Conservation (phyloP, 1,139 yeast genomes). For the Sporopachydermia cereana region DNA sequence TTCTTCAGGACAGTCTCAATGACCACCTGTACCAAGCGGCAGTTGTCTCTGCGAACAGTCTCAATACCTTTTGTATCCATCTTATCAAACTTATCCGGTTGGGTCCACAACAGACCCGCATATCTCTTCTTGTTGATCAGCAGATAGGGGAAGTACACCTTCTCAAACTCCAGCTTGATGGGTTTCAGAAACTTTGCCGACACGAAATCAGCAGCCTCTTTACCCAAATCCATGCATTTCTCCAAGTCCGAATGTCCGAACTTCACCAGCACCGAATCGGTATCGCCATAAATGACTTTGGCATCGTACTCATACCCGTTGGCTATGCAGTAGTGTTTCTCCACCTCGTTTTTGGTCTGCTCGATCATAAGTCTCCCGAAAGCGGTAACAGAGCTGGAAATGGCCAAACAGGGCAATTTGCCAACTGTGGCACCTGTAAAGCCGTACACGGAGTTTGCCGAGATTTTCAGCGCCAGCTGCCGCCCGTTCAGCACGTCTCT, state of each 20-base stretch:
- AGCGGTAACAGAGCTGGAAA: conserved; percentile 90
- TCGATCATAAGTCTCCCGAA: conserved; percentile 98
- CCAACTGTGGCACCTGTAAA: conserved; percentile 99
- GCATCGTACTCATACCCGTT: conserved; percentile 82
- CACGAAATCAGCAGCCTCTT: conserved; percentile 86
- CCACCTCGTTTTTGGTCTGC: conserved; percentile 77
- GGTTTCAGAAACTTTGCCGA: conserved; percentile 72
- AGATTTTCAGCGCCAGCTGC: conserved; percentile 88
- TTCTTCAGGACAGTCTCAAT: conserved; percentile 82
- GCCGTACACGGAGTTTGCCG: conserved; percentile 97
- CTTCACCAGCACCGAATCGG: conserved; percentile 98
- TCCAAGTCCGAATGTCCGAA: conserved; percentile 79
- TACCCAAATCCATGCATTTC: conserved; percentile 84
- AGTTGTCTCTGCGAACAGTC: conserved; percentile 95
- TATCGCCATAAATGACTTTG: conserved; percentile 92
- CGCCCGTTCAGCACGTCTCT: conserved; percentile 93
- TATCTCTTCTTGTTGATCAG: conserved; percentile 92
- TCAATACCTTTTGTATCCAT: conserved; percentile 99
- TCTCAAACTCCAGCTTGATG: conserved; percentile 91
- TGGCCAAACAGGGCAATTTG: conserved; percentile 89
- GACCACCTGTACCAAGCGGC: conserved; percentile 87
- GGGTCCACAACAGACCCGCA: conserved; percentile 96
- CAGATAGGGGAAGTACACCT: conserved; percentile 89
- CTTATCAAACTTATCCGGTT: conserved; percentile 79
- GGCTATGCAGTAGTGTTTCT: conserved; percentile 58